Evolutionary conservation across 345 rosid species (phyloP).

Genomic region (Cardamine occulta): DNA sequence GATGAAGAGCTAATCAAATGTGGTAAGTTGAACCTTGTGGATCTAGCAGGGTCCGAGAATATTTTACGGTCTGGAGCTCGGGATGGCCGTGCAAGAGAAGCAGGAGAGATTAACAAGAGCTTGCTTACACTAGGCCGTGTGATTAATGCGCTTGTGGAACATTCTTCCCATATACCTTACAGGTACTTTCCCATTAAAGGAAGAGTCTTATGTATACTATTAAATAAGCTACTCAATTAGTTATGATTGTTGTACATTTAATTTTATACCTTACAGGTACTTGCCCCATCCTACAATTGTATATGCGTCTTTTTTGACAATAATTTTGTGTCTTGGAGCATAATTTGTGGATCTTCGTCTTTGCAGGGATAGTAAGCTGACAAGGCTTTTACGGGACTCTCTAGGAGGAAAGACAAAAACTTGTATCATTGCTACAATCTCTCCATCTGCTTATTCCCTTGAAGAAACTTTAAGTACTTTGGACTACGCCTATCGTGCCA

Average conservation of each 20-base stretch:
- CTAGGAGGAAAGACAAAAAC: constrained; percentile 97
- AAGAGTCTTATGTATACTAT: background rate
- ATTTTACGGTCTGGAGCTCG: constrained; percentile 87
- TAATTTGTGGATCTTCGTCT: background rate
- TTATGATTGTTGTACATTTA: background rate
- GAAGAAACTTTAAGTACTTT: constrained; percentile 96
- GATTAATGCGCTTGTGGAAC: constrained; percentile 96
- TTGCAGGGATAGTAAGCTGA: constrained; percentile 91
- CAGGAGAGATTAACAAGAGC: constrained; percentile 97
- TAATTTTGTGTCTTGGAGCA: background rate
- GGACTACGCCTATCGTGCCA: constrained; percentile 92
- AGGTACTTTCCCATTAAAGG: constrained; percentile 53
- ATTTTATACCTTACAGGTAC: constrained; percentile 82
- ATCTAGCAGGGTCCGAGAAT: constrained; percentile 97
- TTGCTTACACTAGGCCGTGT: constrained; percentile 94
- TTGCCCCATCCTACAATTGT: constrained; percentile 15
- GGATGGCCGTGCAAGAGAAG: constrained; percentile 97
- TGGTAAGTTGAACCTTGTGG: constrained; percentile 97
- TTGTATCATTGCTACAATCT: constrained; percentile 92
- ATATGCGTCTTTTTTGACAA: constrained; percentile 14
- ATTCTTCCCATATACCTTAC: constrained; percentile 94
- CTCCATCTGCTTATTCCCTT: constrained; percentile 79
- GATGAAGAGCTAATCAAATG: constrained; percentile 94
- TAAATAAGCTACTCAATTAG: background rate
- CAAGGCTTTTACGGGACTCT: constrained; percentile 91